Evolutionary conservation across 805 yeast species (phyloP).

Genomic region (Wickerhamiella hasegawae): DNA sequence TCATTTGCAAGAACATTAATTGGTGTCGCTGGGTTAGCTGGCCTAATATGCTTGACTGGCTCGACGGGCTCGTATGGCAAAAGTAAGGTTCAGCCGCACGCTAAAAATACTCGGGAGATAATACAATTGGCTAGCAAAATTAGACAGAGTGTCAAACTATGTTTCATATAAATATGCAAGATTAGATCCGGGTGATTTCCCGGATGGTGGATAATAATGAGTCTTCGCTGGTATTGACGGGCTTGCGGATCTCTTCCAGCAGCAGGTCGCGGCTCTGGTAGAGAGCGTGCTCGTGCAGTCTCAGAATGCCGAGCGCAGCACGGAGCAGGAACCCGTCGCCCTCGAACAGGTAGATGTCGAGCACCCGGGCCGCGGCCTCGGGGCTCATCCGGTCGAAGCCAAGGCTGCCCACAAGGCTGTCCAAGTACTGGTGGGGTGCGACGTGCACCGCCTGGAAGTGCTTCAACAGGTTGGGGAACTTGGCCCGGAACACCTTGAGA

Average conservation of each 20-base stretch:
- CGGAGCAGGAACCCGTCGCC: constrained; percentile 41
- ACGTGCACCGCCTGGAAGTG: constrained; percentile 35
- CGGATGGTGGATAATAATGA: constrained; percentile 17
- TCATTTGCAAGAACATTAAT: no score
- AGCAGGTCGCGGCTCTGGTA: constrained; percentile 36
- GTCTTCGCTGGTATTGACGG: constrained; percentile 9
- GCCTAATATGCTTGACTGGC: no score
- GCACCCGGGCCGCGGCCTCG: constrained; percentile 31
- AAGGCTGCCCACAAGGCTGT: constrained; percentile 26
- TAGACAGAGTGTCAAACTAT: not conserved
- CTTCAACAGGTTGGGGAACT: constrained; percentile 29
- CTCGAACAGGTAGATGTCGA: constrained; percentile 48
- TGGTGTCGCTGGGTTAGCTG: no score
- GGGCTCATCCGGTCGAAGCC: constrained; percentile 31
- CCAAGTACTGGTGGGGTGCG: constrained; percentile 28
- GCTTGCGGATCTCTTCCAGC: constrained; percentile 16
- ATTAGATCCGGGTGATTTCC: not conserved
- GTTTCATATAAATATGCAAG: not conserved
- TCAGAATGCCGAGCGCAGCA: constrained; percentile 36
- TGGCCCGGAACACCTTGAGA: constrained; percentile 29
- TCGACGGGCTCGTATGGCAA: no score
- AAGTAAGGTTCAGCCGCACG: not conserved
- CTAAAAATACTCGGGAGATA: not conserved
- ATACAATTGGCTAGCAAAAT: not conserved
- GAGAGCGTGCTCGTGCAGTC: constrained; percentile 32